Conservation (phyloP, 2,329 filamentous ascomycete genomes). For the Aspergillus sp. region DNA sequence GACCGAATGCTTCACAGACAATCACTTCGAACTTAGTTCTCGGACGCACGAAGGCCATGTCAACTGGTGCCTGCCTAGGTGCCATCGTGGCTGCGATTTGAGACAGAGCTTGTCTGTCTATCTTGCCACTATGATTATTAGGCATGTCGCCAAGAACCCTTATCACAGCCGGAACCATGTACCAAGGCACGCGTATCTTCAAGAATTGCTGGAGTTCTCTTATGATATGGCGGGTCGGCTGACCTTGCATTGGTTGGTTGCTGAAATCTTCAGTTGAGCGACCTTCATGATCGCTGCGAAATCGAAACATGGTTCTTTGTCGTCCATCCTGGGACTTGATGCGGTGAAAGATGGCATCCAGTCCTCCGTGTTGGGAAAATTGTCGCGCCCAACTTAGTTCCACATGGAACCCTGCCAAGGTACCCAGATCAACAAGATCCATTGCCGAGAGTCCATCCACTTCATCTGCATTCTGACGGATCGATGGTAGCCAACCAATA, state of each 20-base stretch:
- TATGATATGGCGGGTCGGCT: not conserved
- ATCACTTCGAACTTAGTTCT: not conserved
- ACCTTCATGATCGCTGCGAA: not conserved
- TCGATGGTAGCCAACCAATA: not conserved
- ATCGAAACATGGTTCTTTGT: constrained; percentile 4
- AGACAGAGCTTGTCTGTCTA: constrained; percentile 7
- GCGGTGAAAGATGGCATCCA: constrained; percentile 8
- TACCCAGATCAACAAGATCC: not conserved
- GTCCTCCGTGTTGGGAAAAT: constrained; percentile 2
- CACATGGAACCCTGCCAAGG: not conserved
- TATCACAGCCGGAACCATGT: constrained; percentile 9
- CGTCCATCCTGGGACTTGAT: not conserved
- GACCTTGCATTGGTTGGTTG: not conserved
- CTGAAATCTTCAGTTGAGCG: not conserved
- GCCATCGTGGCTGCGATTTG: not conserved
- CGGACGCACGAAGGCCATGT: not conserved
- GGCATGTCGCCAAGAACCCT: constrained; percentile 8
- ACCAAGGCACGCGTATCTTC: constrained; percentile 1
- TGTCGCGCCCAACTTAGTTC: constrained; percentile 12
- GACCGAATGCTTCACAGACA: constrained; percentile 6
- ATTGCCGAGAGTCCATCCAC: not conserved
- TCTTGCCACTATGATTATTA: constrained; percentile 10
- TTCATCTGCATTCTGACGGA: not conserved
- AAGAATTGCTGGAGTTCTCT: not conserved
- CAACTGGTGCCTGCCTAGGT: not conserved